phyloP scores from a whole-genome alignment of 73 alveolate genomes.

The Paramecium sexaurelia region DNA sequence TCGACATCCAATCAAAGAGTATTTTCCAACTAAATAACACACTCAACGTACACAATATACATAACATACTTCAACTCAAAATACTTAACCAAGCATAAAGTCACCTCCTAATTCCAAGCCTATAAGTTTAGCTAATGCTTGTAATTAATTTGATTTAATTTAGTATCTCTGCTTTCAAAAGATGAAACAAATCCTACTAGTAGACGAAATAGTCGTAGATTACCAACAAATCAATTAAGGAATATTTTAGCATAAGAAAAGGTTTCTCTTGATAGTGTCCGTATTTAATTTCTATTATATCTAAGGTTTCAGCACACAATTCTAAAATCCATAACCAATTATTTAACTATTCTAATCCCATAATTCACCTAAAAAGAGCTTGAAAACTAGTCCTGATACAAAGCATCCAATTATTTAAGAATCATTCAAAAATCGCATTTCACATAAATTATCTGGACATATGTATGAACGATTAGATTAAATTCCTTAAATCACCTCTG shows the following conservation, averaged over 20 bases:
- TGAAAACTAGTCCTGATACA: slow-evolving; percentile 42
- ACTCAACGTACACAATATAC: background rate
- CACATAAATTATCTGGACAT: background rate
- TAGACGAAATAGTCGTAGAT: background rate
- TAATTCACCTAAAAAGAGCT: background rate
- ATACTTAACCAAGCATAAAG: background rate
- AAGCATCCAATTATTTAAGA: background rate
- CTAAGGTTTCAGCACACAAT: background rate
- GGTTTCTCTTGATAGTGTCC: background rate
- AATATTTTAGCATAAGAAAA: background rate
- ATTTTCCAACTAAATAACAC: background rate
- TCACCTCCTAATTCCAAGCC: background rate
- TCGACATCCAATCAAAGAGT: background rate
- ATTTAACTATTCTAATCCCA: background rate
- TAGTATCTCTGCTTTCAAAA: background rate
- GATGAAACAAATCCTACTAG: background rate
- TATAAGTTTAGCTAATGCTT: background rate
- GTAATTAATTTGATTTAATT: background rate
- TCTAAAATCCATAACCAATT: background rate
- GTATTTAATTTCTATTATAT: background rate
- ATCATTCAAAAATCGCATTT: background rate
- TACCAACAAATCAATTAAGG: background rate
- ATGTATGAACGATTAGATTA: background rate
- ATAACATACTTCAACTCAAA: background rate
- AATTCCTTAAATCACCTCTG: background rate